Base-by-base conservation (phyloP, 371 early-diverging fungal genomes). In the Lichtheimia ornata region DNA sequence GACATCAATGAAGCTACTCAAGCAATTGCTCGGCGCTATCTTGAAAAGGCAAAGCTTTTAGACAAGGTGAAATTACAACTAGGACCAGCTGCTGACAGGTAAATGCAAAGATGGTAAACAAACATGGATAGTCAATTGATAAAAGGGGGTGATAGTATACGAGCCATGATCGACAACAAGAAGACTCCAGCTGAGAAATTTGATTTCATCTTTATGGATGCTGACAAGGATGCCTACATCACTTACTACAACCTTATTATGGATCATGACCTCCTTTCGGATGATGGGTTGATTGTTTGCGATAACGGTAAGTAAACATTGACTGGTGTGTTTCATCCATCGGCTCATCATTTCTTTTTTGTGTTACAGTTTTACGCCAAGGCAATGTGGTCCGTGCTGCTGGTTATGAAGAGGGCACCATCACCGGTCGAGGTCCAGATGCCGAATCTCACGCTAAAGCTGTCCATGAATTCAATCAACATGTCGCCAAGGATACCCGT, bases 121-220 rank as follows among this genome's bases (percentile, higher is more conserved):
- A 28, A 28, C 28, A 7, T 5, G 6, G 0, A 5, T 28, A 4
- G 28, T 28, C 28, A 28, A 28, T 49, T 50, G n/a, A 22, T 22
- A 50, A 22, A 3, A 6, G 1, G 3, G 18, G 24, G 20, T 18
- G 13, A 49, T 50, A 50, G 18, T 22, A 24, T 50, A 12, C 24
- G 24, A 20, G 42, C 63, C 6, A 78, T 35, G 65, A 14, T 40
- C 44, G 7, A 69, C 71, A 17, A 69, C 71, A 17, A 82, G 11
- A 27, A 53, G 9, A 18, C 4, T 2, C 53, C 53, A 5, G 5
- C 14, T 6, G 17, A 27, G 27, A 50, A 51, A 52, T 86, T 76
- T 66, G 86, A 84, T 47, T 61, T 79, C 12, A 71, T 86, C 5
- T 86, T 84, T 58, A 53, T 47, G 82, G 88, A 88, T 71, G 88